Percentiles rank a stretch among this genome's conserved stretches.
These are phyloP conservation scores for Cyberlindnera maritima DNA, from an alignment of 805 yeast species.

Conservation along the genomic window DNA sequence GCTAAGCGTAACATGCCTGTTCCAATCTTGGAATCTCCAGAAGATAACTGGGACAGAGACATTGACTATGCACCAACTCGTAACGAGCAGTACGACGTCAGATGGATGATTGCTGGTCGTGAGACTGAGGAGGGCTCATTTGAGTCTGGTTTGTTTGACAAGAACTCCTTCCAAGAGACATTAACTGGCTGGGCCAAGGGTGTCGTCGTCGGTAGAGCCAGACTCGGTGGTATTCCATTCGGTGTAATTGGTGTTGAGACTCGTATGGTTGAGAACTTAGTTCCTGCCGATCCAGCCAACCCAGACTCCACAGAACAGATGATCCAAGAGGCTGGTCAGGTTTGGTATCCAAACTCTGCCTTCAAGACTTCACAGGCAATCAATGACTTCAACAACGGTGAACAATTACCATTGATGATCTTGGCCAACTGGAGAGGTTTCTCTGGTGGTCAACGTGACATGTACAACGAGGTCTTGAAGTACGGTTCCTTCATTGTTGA, in stretches of 20 bases:
- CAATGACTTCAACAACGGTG: slow-evolving; percentile 96
- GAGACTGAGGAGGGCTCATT: slow-evolving; percentile 63
- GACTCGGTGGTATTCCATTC: slow-evolving; percentile 97
- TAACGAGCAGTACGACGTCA: slow-evolving; percentile 79
- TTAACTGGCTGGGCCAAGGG: slow-evolving; percentile 98
- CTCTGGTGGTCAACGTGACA: slow-evolving; percentile 99
- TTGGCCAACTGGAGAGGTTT: slow-evolving; percentile 99
- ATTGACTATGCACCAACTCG: slow-evolving; percentile 75
- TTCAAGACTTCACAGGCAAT: slow-evolving; percentile 99
- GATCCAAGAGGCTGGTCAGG: slow-evolving; percentile 97
- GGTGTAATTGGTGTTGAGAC: slow-evolving; percentile 98
- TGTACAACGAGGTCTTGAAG: slow-evolving; percentile 97
- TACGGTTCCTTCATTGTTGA: slow-evolving; percentile 97
- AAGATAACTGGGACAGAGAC: slow-evolving; percentile 92
- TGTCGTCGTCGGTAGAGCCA: slow-evolving; percentile 98
- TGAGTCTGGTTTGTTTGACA: slow-evolving; percentile 89
- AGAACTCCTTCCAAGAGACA: slow-evolving; percentile 91
- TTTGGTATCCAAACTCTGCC: slow-evolving; percentile 99
- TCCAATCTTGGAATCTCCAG: slow-evolving; percentile 72
- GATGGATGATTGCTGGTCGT: slow-evolving; percentile 92
- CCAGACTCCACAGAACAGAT: slow-evolving; percentile 87
- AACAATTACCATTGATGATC: slow-evolving; percentile 94
- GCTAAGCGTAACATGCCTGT: slow-evolving; percentile 86
- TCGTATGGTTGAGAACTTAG: slow-evolving; percentile 79
- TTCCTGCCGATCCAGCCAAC: slow-evolving; percentile 99